Base-by-base conservation (phyloP, 441 rosid genomes). In the Cnidoscolus chayamansa region DNA sequence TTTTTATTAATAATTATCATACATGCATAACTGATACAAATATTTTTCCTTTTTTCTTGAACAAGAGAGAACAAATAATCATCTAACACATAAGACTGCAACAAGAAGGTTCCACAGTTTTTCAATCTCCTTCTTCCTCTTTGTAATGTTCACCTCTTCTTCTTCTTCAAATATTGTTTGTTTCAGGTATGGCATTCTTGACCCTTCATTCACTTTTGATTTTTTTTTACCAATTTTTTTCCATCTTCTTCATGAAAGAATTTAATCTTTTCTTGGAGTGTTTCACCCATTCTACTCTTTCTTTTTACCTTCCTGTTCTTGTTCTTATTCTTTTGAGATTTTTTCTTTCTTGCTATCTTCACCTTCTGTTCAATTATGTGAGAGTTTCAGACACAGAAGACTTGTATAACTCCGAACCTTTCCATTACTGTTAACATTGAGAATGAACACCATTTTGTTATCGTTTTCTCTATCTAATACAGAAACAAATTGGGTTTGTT, bases 91-190 rank as follows among this genome's bases (percentile, higher is more conserved):
- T 7, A 40, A 61, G 0, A 2, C 63, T 64, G 63, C 11, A 37
- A 53, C 69, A 3, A 7, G n/a, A 48, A 10, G 15, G 56, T 20
- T 62, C 48, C 32, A 11, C 45, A 15, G 61, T 30, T 25, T 4
- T 17, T 1, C 63, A 30, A 11, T 58, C 63, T 58, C 2, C 11
- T 15, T 35, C 45, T 40, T 40, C 63, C 57, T 12, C 6, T 74
- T 77, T 47, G 78, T 55, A 77, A 72, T 63, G 65, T 19, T 57
- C 76, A 66, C 32, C 77, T 25, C 63, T 16, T 65, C 31, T 15
- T 63, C 68, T 20, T 56, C 57, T 16, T 70, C 68, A 3, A 32
- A 10, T 58, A 4, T 16, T 63, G 31, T 37, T 49, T 53, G 45
- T 13, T 59, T 20, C 80, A 62, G 80, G 83, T 79, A 63, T 56